phyloP scores from a whole-genome alignment of 495 filamentous ascomycete species.

The Penicillium herquei region DNA sequence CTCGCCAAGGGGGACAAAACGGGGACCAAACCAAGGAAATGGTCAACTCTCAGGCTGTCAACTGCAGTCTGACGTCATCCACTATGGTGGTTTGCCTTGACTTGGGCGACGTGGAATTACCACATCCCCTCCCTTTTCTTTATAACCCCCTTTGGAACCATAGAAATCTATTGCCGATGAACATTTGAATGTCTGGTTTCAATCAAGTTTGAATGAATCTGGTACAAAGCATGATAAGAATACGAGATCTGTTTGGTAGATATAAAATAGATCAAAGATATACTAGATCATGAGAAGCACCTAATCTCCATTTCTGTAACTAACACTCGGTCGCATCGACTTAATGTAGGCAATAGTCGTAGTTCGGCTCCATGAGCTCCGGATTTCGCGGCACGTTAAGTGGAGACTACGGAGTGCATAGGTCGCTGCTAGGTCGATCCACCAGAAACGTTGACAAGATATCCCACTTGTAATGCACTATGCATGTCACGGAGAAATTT shows the following conservation, averaged over 20 bases:
- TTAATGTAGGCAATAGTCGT: not conserved
- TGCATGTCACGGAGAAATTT: conserved; percentile 28
- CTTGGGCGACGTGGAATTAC: conserved; percentile 20
- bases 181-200: not conserved
- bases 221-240: conserved; percentile 7
- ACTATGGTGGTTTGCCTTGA: not conserved
- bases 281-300: not conserved
- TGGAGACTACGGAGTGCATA: conserved; percentile 22
- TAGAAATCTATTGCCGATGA: not conserved
- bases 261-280: not conserved
- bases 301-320: not conserved
- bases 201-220: not conserved
- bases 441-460: conserved; percentile 11
- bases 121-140: not conserved
- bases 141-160: not conserved
- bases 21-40: conserved; percentile 24
- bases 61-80: conserved; percentile 24
- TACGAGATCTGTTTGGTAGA: conserved; percentile 5
- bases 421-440: conserved; percentile 20
- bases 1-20: conserved; percentile 12
- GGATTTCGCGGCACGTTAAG: conserved; percentile 19
- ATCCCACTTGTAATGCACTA: conserved; percentile 15
- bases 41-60: conserved; percentile 20
- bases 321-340: not conserved
- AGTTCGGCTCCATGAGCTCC: conserved; percentile 13